A percentile compares a stretch with the other conserved stretches of the same genome.
These are phyloP conservation scores for Pseudopyrenochaeta lycopersici DNA, from an alignment of 2,329 filamentous ascomycete genomes.

Conservation along the genomic window DNA sequence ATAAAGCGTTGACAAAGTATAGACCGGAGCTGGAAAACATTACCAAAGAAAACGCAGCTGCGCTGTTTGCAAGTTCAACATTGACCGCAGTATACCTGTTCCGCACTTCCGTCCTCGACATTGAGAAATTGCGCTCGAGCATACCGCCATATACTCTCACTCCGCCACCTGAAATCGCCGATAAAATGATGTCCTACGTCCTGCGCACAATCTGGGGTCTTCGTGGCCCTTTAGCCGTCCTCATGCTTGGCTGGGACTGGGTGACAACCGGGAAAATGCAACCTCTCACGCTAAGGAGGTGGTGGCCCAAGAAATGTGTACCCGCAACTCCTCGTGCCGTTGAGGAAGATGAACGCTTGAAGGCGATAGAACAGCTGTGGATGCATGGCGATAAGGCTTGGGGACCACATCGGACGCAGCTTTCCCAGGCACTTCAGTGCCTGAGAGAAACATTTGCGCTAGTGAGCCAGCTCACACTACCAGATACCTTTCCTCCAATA, in stretches of 20 bases:
- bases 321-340: slow-evolving; percentile 36
- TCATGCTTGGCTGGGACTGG: slow-evolving; percentile 43
- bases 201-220: slow-evolving; percentile 40
- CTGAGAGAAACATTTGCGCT: slow-evolving; percentile 43
- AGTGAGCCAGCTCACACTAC: slow-evolving; percentile 40
- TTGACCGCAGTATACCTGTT: slow-evolving; percentile 47
- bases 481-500: slow-evolving; percentile 31
- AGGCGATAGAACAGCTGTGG: slow-evolving; percentile 38
- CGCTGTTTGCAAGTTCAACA: slow-evolving; percentile 49
- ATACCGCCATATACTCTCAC: slow-evolving; percentile 25
- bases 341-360: slow-evolving; percentile 38
- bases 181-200: slow-evolving; percentile 38
- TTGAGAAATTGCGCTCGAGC: slow-evolving; percentile 37
- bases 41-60: slow-evolving; percentile 53
- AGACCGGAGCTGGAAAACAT: slow-evolving; percentile 44
- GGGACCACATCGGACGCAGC: slow-evolving; percentile 19
- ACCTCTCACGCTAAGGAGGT: slow-evolving; percentile 37
- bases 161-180: slow-evolving; percentile 29
- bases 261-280: slow-evolving; percentile 38
- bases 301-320: slow-evolving; percentile 40
- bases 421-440: slow-evolving; percentile 33
- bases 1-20: slow-evolving; percentile 42
- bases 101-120: slow-evolving; percentile 41
- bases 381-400: slow-evolving; percentile 17
- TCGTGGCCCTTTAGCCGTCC: slow-evolving; percentile 40